Conservation (phyloP, 345 rosid species). For the Citrus sinensis region DVS_A1.0 CM039165.1:29505001-29505500, state of each 20-base stretch:
- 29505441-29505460: too few relatives aligned
- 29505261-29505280: slow-evolving; percentile 95
- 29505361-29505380: too few relatives aligned
- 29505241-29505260: slow-evolving; percentile 83
- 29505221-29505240: slow-evolving; percentile 66
- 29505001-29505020: slow-evolving; percentile 57
- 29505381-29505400: too few relatives aligned
- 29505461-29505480: too few relatives aligned
- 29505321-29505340: too few relatives aligned
- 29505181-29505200: slow-evolving; percentile 79
- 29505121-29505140: slow-evolving; percentile 54
- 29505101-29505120: slow-evolving; percentile 39
- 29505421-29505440: too few relatives aligned
- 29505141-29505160: slow-evolving; percentile 59
- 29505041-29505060: slow-evolving; percentile 50
- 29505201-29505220: slow-evolving; percentile 69
- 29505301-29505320: too few relatives aligned
- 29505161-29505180: slow-evolving; percentile 69
- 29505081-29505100: slow-evolving; percentile 26
- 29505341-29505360: too few relatives aligned
- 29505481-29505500: too few relatives aligned
- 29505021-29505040: slow-evolving; percentile 58
- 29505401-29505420: too few relatives aligned
- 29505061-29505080: slow-evolving; percentile 33
- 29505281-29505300: slow-evolving; percentile 48